Conservation (phyloP, 306 rosid species). For the Chamaecrista fasciculata region DNA sequence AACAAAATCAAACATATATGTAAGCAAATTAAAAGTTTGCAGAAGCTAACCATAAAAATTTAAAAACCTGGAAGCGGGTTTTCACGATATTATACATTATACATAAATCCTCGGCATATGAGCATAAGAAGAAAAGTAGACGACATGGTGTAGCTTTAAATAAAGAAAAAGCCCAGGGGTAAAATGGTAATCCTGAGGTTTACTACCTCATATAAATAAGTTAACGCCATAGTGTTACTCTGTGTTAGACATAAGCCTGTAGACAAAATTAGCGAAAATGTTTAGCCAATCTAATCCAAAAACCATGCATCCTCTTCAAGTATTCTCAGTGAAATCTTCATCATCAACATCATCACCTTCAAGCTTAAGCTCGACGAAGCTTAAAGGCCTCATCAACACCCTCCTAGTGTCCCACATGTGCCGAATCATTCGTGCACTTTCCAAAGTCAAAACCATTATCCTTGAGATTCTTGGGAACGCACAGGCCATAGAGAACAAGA, state of each 20-base stretch:
- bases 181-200: constrained; percentile 36
- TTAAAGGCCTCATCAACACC: constrained; percentile 61
- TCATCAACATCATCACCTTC: constrained; percentile 54
- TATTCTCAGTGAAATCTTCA: constrained; percentile 41
- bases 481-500: constrained; percentile 37
- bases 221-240: not conserved
- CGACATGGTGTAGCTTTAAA: constrained; percentile 39
- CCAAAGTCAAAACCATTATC: constrained; percentile 50
- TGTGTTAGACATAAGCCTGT: not conserved
- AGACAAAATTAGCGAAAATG: constrained; percentile 38
- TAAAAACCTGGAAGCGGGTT: not conserved
- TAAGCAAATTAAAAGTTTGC: not conserved
- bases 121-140: constrained; percentile 8
- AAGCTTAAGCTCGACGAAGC: constrained; percentile 42
- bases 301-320: constrained; percentile 45
- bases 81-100: not conserved
- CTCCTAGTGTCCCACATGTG: constrained; percentile 60
- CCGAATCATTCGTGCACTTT: constrained; percentile 50
- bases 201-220: constrained; percentile 29
- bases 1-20: too few species aligned
- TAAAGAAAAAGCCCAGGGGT: constrained; percentile 49
- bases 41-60: not conserved
- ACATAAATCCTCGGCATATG: not conserved
- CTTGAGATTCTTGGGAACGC: constrained; percentile 28
- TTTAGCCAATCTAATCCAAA: constrained; percentile 42